Evolutionary conservation across 768 basidiomycete genomes (phyloP), one percentile per base, ranked within the genome.

Genomic region (Amyloporia xantha): DNA sequence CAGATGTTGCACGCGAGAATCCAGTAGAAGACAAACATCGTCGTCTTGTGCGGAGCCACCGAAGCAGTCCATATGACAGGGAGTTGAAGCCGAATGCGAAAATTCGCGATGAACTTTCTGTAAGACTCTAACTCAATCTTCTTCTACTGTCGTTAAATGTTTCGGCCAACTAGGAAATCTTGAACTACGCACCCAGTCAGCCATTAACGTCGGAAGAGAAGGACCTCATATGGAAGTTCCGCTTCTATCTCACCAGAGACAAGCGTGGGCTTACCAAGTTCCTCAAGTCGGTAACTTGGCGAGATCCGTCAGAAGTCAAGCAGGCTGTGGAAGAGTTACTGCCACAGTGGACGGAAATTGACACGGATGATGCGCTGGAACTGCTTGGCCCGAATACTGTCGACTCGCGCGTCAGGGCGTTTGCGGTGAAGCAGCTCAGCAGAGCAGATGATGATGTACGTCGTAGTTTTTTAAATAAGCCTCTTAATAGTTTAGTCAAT

Each of bases 11-110:
- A 5, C 79, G 91, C 23, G 94, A 97, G 57, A 99, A 99, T 60
- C 94, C 94, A 0, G 93, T 98, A 0, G 96, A 99, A 60, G 91
- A 94, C 61, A 99, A 99, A 61, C 93, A 98, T 61, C 79, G 96
- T 26, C 79, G 93, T 1, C 75, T 98, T 2, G 89, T 97, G 52
- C 84, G 96, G 41, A 95, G 93, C 63, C 94, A 98, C 58, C 74
- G 96, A 40, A 92, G 91, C 44, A 93, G 95, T 40, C 91, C 94
- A 0, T 86, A 96, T 44, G 95, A 98, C 60, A 71, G 92, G 45
- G 96, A 98, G 61, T 72, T 99, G 47, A 99, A 99, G 58, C 96
- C 96, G 0, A 95, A 97, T 60, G 92, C 95, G 1, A 91, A 91
- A 64, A 88, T 94, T 53, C 74, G 96, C 50, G 95, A 99, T 64